Evolutionary conservation across 352 stramenopile genomes (phyloP).

Genomic region (Phytopythium chamaehyphon): DNA sequence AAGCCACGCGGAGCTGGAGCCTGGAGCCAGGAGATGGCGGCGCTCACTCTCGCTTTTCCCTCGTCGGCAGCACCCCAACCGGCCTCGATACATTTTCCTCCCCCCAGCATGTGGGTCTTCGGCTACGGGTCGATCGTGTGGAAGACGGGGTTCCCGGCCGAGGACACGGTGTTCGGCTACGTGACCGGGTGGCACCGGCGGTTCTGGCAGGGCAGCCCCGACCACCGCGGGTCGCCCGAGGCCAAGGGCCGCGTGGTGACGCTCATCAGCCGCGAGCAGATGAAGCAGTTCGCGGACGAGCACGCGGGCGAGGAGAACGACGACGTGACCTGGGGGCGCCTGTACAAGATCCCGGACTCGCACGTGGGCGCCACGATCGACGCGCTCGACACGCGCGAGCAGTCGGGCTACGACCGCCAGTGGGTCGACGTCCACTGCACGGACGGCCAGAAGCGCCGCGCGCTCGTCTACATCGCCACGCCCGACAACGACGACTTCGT

Average conservation of each 20-base stretch:
- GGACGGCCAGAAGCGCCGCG: constrained; percentile 56
- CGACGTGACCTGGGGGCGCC: constrained; percentile 76
- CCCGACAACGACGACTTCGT: constrained; percentile 83
- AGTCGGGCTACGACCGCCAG: constrained; percentile 78
- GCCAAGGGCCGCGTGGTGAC: constrained; percentile 82
- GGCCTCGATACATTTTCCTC: constrained; percentile 2
- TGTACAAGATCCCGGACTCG: constrained; percentile 83
- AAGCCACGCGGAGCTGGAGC: too few relatives aligned
- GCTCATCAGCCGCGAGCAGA: constrained; percentile 75
- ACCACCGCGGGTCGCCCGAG: constrained; percentile 80
- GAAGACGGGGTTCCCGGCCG: constrained; percentile 68
- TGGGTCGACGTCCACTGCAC: constrained; percentile 75
- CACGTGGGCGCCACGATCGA: constrained; percentile 70
- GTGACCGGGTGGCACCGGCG: constrained; percentile 82
- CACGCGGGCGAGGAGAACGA: constrained; percentile 58
- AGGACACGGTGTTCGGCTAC: constrained; percentile 68
- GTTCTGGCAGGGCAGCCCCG: constrained; percentile 88
- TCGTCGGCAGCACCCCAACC: not conserved
- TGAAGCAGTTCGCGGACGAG: constrained; percentile 70
- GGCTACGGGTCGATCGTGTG: constrained; percentile 81
- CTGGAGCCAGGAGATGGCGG: too few relatives aligned
- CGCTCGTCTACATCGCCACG: constrained; percentile 83
- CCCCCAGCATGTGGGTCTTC: constrained; percentile 78
- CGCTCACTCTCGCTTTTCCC: not conserved
- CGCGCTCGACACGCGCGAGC: constrained; percentile 82